Percentiles rank a stretch among this genome's conserved stretches.
Evolutionary conservation across 2,329 filamentous ascomycete genomes (phyloP).

Genomic region (Elsinoe necatrix): DNA sequence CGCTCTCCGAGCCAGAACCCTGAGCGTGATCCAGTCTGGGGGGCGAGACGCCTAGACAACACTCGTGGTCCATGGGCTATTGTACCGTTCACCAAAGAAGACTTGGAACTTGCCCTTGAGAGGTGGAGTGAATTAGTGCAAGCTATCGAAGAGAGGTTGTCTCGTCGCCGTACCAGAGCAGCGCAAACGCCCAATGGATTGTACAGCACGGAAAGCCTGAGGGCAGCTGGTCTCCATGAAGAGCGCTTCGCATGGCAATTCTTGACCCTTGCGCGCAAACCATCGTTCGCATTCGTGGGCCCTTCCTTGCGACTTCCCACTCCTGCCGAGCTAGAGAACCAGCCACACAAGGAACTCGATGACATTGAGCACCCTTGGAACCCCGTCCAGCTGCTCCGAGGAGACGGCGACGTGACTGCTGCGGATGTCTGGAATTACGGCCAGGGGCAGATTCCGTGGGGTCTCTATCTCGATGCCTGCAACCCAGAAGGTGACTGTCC

Average conservation of each 20-base stretch:
- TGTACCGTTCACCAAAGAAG: constrained; percentile 27
- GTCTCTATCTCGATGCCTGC: constrained; percentile 27
- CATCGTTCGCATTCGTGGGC: constrained; percentile 27
- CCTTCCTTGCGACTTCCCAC: constrained; percentile 28
- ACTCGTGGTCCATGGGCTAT: constrained; percentile 27
- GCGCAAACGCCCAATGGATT: constrained; percentile 18
- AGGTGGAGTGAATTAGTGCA: constrained; percentile 26
- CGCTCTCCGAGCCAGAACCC: neutral
- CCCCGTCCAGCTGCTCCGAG: neutral
- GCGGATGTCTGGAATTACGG: neutral
- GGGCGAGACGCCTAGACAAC: constrained; percentile 16
- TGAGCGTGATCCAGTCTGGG: neutral
- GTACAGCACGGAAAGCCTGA: constrained; percentile 21
- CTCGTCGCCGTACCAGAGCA: neutral
- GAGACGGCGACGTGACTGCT: neutral
- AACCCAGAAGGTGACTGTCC: constrained; percentile 29
- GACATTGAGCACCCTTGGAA: constrained; percentile 20
- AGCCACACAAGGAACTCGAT: constrained; percentile 28
- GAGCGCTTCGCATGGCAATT: constrained; percentile 27
- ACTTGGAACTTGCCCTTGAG: constrained; percentile 25
- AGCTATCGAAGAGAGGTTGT: constrained; percentile 22
- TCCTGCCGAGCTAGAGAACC: constrained; percentile 28
- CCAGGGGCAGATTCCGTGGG: constrained; percentile 25
- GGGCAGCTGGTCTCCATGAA: constrained; percentile 17
- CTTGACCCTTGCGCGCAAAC: constrained; percentile 25